Conservation (phyloP, 345 rosid species). For the Aurinia saxatilis region DNA sequence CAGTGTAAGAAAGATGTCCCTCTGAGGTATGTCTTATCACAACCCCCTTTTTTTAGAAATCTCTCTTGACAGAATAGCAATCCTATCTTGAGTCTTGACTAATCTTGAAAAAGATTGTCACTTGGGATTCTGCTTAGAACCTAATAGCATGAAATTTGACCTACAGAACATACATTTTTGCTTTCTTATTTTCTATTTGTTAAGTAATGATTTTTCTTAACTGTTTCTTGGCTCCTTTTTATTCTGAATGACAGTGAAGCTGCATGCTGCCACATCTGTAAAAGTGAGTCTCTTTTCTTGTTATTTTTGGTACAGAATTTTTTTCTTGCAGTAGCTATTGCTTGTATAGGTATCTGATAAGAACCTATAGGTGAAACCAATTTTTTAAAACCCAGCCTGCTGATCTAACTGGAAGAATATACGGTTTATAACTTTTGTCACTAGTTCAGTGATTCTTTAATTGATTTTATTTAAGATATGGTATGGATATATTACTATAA, state of each 20-base stretch:
- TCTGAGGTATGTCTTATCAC: slow-evolving; percentile 45
- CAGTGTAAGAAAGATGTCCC: slow-evolving; percentile 75
- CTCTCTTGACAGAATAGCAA: neutral
- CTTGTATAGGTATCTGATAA: slow-evolving; percentile 9
- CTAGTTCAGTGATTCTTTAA: neutral
- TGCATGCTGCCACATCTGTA: slow-evolving; percentile 71
- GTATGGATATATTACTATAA: no score
- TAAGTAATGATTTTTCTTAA: slow-evolving; percentile 10
- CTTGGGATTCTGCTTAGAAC: neutral
- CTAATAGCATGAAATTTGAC: slow-evolving; percentile 1
- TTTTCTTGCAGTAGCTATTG: neutral
- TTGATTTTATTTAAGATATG: no score
- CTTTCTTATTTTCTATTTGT: neutral
- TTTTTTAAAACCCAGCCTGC: neutral
- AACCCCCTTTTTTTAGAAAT: slow-evolving; percentile 8
- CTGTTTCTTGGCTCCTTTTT: slow-evolving; percentile 7
- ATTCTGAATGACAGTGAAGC: slow-evolving; percentile 67
- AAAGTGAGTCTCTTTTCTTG: slow-evolving; percentile 46
- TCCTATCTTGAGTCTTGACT: neutral
- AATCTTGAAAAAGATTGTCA: neutral
- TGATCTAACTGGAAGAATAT: neutral
- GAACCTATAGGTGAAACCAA: neutral
- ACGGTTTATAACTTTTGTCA: neutral
- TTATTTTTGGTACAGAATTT: neutral
- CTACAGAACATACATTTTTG: neutral